phyloP scores from a whole-genome alignment of 2,329 filamentous ascomycete genomes.

The Epichloe gansuensis region DNA sequence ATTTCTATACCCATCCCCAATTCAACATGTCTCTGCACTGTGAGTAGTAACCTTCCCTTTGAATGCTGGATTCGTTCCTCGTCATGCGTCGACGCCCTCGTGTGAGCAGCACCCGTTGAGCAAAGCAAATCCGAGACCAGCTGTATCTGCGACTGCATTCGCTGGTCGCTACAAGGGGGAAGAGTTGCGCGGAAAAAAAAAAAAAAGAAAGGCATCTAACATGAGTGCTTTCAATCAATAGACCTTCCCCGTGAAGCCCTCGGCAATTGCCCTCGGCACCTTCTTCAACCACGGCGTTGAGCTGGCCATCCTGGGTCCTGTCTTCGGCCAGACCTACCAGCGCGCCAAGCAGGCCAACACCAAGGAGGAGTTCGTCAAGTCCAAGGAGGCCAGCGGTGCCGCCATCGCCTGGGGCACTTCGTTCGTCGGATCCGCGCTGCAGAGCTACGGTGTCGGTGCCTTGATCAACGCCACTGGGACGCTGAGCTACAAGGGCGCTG shows the following conservation, averaged over 20 bases:
- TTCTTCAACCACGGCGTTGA: conserved; percentile 91
- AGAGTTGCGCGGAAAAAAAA: background rate
- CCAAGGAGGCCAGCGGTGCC: conserved; percentile 80
- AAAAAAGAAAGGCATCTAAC: background rate
- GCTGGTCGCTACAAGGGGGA: background rate
- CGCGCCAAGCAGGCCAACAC: conserved; percentile 83
- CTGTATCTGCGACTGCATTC: background rate
- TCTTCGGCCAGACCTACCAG: conserved; percentile 93
- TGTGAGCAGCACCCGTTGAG: too few species aligned
- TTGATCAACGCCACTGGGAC: conserved; percentile 92
- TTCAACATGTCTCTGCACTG: conserved; percentile 48
- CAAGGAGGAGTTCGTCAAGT: conserved; percentile 92
- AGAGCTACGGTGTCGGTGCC: conserved; percentile 81
- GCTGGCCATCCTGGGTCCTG: conserved; percentile 71
- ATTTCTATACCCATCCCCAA: background rate
- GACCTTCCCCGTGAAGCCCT: conserved; percentile 81
- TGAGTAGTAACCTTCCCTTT: conserved; percentile 24
- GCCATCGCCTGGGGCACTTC: conserved; percentile 85
- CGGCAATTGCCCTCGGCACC: conserved; percentile 90
- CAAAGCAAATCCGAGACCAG: too few species aligned
- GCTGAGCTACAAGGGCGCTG: conserved; percentile 91
- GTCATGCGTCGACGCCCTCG: too few species aligned
- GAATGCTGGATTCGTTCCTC: too few species aligned
- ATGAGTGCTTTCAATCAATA: conserved; percentile 13
- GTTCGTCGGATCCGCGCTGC: conserved; percentile 74